These are phyloP conservation scores for Acorus gramineus DNA, from an alignment of 106 monocot species.

Conservation along the genomic window DNA sequence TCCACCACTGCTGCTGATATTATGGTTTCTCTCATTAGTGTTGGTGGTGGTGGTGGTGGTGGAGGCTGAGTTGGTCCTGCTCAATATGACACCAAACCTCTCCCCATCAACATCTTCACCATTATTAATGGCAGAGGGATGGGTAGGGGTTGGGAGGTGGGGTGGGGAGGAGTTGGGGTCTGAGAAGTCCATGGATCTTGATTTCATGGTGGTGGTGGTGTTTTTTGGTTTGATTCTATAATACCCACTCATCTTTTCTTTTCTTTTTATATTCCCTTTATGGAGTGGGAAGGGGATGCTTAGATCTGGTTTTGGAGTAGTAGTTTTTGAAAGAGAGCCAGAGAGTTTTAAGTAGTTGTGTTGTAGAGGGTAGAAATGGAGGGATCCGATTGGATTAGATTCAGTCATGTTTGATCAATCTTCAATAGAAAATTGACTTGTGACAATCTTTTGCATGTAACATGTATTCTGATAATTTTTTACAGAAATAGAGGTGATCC, in stretches of 20 bases:
- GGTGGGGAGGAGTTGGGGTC: constrained; percentile 8
- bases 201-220: constrained; percentile 5
- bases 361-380: too few relatives aligned
- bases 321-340: too few relatives aligned
- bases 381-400: too few relatives aligned
- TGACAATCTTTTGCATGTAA: too few relatives aligned
- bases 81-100: constrained; percentile 8
- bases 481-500: too few relatives aligned
- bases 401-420: too few relatives aligned
- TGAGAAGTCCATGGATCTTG: constrained; percentile 22
- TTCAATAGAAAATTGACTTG: too few relatives aligned
- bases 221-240: constrained; percentile 7
- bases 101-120: background rate
- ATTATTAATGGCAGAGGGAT: too few relatives aligned
- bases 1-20: background rate
- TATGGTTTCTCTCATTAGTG: background rate
- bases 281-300: too few relatives aligned
- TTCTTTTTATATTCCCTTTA: background rate
- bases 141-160: background rate
- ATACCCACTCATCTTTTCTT: constrained; percentile 14
- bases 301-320: too few relatives aligned
- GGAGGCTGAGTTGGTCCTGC: constrained; percentile 14
- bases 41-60: background rate
- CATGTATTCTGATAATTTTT: too few relatives aligned
- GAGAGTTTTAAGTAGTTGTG: too few relatives aligned